Percentiles rank a stretch among this genome's conserved stretches.
These are phyloP conservation scores for Teratosphaeria zuluensis DNA, from an alignment of 2,329 filamentous ascomycete species.

Conservation along the genomic window DNA sequence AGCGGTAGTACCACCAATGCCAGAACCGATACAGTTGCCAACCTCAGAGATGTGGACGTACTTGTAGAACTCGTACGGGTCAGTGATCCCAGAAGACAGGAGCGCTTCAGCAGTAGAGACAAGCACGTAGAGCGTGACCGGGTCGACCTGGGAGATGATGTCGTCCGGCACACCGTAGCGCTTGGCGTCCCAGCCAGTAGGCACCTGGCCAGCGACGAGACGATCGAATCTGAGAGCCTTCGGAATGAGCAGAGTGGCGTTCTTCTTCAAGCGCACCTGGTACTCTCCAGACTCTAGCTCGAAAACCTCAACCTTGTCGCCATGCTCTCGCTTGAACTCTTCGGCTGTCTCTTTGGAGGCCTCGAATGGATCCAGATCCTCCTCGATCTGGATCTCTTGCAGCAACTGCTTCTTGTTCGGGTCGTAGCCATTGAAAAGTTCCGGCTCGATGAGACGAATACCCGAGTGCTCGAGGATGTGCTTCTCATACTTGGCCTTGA, in stretches of 20 bases:
- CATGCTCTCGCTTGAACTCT: conserved; percentile 94
- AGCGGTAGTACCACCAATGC: conserved; percentile 90
- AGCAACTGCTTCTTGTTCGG: conserved; percentile 98
- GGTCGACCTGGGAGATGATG: conserved; percentile 95
- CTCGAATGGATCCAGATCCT: conserved; percentile 95
- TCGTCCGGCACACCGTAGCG: conserved; percentile 94
- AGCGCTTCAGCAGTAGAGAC: conserved; percentile 89
- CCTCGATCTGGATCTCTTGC: conserved; percentile 94
- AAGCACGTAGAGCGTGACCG: conserved; percentile 88
- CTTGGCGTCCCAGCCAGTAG: conserved; percentile 94
- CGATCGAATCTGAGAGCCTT: conserved; percentile 97
- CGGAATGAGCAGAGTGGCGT: conserved; percentile 86
- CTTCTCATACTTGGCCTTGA: conserved; percentile 97
- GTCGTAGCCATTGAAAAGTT: conserved; percentile 93
- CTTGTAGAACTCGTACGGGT: conserved; percentile 99
- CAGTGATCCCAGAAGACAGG: conserved; percentile 86
- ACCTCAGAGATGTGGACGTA: conserved; percentile 97
- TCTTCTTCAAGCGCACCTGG: conserved; percentile 90
- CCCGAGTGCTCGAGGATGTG: conserved; percentile 91
- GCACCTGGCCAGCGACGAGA: conserved; percentile 92
- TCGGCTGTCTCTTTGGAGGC: conserved; percentile 93
- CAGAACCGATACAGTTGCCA: conserved; percentile 95
- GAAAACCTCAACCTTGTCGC: conserved; percentile 95
- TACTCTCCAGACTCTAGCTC: conserved; percentile 90
- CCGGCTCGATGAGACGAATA: conserved; percentile 94